phyloP scores from a whole-genome alignment of 208 protist species.

The Trypanosoma conorhini region DNA sequence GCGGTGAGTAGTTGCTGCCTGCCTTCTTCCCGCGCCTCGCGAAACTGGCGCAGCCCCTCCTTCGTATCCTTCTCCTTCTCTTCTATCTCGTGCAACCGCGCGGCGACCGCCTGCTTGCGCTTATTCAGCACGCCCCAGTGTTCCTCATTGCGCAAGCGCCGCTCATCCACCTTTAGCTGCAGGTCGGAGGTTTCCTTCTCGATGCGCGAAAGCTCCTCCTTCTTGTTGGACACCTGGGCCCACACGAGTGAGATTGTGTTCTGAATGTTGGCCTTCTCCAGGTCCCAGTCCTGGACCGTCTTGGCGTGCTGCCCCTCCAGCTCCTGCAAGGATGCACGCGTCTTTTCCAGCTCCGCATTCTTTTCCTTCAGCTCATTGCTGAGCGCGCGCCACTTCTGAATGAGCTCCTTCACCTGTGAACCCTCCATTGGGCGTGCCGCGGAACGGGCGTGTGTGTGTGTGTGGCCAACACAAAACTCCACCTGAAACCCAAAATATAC shows the following conservation, averaged over 20 bases:
- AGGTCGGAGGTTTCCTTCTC: constrained; percentile 61
- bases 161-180: constrained; percentile 69
- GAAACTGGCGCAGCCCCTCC: constrained; percentile 52
- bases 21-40: constrained; percentile 46
- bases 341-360: constrained; percentile 51
- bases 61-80: constrained; percentile 51
- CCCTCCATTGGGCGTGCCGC: constrained; percentile 26
- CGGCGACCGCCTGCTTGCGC: constrained; percentile 41
- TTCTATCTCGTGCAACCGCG: constrained; percentile 44
- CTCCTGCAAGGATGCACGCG: constrained; percentile 39
- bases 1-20: constrained; percentile 43
- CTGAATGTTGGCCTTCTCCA: constrained; percentile 75
- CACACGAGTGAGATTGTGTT: constrained; percentile 71
- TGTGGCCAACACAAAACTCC: neutral
- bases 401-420: constrained; percentile 64
- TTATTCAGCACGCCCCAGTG: constrained; percentile 56
- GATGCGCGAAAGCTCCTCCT: constrained; percentile 62
- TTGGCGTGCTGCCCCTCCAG: constrained; percentile 54
- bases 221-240: constrained; percentile 60
- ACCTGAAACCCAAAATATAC: neutral
- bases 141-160: constrained; percentile 65
- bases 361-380: constrained; percentile 49
- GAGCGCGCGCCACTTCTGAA: constrained; percentile 72
- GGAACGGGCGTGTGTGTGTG: neutral
- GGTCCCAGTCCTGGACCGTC: constrained; percentile 68